These are phyloP conservation scores for Rubia peregrina DNA, from an alignment of 305 asterid genomes.

Conservation along the genomic window DNA sequence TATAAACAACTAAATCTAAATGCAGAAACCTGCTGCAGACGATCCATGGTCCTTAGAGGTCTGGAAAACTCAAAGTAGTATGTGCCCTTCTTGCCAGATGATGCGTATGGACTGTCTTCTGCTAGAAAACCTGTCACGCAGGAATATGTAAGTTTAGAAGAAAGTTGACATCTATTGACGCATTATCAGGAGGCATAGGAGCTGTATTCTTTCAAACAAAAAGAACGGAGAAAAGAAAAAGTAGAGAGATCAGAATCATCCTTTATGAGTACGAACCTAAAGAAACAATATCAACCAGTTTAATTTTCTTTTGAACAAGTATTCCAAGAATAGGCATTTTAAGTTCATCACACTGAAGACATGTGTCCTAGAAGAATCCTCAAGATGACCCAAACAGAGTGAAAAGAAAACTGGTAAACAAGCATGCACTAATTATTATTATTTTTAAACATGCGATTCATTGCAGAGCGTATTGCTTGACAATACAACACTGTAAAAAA, in stretches of 20 bases:
- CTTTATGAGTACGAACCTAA: background rate
- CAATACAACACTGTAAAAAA: background rate
- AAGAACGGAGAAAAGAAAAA: background rate
- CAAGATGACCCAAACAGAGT: background rate
- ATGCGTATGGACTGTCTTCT: constrained; percentile 66
- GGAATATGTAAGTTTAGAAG: background rate
- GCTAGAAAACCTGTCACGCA: constrained; percentile 45
- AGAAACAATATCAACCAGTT: background rate
- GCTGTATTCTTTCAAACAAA: background rate
- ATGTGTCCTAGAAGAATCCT: background rate
- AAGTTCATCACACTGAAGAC: background rate
- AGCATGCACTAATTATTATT: background rate
- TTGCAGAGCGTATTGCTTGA: background rate
- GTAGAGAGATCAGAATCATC: background rate
- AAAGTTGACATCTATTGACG: background rate
- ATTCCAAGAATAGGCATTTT: background rate
- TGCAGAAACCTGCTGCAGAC: constrained; percentile 55
- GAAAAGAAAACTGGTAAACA: background rate
- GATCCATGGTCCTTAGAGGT: constrained; percentile 71
- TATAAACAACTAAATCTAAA: background rate
- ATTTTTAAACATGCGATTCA: background rate
- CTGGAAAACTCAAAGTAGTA: constrained; percentile 68
- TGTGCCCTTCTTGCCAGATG: constrained; percentile 61
- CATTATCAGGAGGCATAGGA: background rate
- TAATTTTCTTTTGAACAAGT: background rate